Base-by-base conservation (phyloP, 345 rosid genomes). In the Brassica juncea region DNA sequence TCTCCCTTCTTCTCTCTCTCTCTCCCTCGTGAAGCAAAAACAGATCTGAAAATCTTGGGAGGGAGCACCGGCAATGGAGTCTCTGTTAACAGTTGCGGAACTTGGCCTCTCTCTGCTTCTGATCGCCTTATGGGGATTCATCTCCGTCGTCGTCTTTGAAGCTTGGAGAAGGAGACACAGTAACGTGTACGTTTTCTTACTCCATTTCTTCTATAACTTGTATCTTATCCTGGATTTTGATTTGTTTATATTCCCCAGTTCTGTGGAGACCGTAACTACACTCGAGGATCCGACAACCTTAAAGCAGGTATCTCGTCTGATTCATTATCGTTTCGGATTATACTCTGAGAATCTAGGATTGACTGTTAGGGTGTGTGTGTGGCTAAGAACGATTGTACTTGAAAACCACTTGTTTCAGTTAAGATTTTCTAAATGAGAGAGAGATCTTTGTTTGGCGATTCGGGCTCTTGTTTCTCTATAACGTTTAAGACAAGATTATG, bases 231-330 rank as follows among this genome's bases (percentile, higher is more conserved):
- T 61, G 3, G 15, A 12, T 10, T 59, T 2, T 23, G 64, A 59
- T 59, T 31, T 6, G 35, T 27, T 31, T 65, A 16, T 58, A 65
- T 72, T 23, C 30, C 4, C 1, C 73, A 94, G 99, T 72, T 89
- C 87, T 66, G 84, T 86, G 42, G 94, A 86, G 67, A 86, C 83
- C 19, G 80, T 89, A 63, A 88, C 87, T 54, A 35, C 87, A 70
- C 85, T 95, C 70, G 92, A 95, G 82, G 98, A 91, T 89, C 98
- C 97, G 5, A 89, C 75, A 77, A 89, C 97, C 1, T 80, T 86
- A 66, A 91, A 89, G 32, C 81, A 87, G 92, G 99, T 95, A 76
- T 54, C 44, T 44, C 14, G 9, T 68, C 34, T 74, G 71, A 7
- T 44, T 23, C 64, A 25, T 44, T 52, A 2, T 55, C 63, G 19